A percentile compares a stretch with the other conserved stretches of the same genome.
Conservation (phyloP, 23 red algal species). For the Gracilaria caudata region DNA sequence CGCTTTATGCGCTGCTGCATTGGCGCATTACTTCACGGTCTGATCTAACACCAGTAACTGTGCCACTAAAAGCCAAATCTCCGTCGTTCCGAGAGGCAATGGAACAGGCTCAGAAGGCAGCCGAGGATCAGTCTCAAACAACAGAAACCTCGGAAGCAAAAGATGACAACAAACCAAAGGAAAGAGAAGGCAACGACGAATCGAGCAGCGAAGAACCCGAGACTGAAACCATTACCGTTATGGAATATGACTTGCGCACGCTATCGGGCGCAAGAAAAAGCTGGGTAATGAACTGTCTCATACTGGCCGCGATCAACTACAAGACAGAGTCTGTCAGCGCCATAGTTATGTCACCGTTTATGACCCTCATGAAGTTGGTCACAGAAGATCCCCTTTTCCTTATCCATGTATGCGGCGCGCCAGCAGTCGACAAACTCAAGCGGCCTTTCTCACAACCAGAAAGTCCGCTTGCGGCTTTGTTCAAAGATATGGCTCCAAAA, state of each 20-base stretch:
- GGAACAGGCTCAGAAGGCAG: conserved; percentile 31
- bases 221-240: conserved; percentile 59
- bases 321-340: conserved; percentile 86
- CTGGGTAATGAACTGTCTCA: conserved; percentile 67
- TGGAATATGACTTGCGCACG: conserved; percentile 81
- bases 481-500: conserved; percentile 60
- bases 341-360: conserved; percentile 73
- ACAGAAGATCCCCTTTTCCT: conserved; percentile 81
- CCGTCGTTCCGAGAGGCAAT: conserved; percentile 49
- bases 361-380: conserved; percentile 70
- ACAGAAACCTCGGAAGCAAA: neutral
- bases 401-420: conserved; percentile 65
- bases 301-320: conserved; percentile 83
- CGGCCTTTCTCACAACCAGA: conserved; percentile 64
- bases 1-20: conserved; percentile 55
- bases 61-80: conserved; percentile 49
- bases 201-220: conserved; percentile 28
- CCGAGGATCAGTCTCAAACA: conserved; percentile 15
- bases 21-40: conserved; percentile 37
- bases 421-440: conserved; percentile 45
- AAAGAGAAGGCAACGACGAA: neutral
- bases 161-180: neutral
- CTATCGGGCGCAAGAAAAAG: conserved; percentile 62
- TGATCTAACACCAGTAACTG: conserved; percentile 50
- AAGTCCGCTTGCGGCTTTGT: conserved; percentile 35